Conservation (phyloP, 139 green algal genomes). For the Chlorella sp. region DNA sequence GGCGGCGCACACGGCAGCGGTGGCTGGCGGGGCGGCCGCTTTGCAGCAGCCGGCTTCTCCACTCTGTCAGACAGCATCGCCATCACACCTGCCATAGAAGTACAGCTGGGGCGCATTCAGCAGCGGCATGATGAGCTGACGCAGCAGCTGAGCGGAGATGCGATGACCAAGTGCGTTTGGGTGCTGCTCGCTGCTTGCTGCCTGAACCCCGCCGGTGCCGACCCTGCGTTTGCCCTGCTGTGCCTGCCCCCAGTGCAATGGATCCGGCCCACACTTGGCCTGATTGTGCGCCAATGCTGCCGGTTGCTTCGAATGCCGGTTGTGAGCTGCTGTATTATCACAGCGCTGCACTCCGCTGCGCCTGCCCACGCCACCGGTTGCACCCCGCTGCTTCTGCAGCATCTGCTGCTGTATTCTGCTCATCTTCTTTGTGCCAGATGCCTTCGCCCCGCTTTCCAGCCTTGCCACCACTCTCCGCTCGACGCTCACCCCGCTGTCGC, state of each 20-base stretch:
- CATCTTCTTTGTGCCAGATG: too few species aligned
- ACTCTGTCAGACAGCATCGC: conserved; percentile 1
- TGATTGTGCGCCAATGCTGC: neutral
- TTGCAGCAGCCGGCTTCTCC: neutral
- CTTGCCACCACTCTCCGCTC: too few species aligned
- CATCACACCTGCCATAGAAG: conserved; percentile 32
- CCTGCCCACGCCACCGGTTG: too few species aligned
- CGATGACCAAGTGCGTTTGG: neutral
- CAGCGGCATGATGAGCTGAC: conserved; percentile 41
- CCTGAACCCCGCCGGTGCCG: too few species aligned
- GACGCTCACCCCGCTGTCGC: too few species aligned
- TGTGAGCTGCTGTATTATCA: too few species aligned
- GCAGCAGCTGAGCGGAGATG: conserved; percentile 36
- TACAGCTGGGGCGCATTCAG: conserved; percentile 24
- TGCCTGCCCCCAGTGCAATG: neutral
- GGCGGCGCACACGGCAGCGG: neutral
- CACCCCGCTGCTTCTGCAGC: too few species aligned
- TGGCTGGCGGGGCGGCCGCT: neutral
- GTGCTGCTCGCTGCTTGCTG: neutral
- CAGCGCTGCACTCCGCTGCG: too few species aligned
- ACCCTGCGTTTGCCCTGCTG: neutral
- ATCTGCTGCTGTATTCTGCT: too few species aligned
- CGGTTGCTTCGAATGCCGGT: too few species aligned
- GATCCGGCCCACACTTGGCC: neutral
- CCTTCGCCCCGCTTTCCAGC: too few species aligned